Percentiles rank a stretch among this genome's conserved stretches.
These are phyloP conservation scores for Nematocida sp. DNA, from an alignment of 371 early-diverging fungal genomes.

Conservation along the genomic window DNA sequence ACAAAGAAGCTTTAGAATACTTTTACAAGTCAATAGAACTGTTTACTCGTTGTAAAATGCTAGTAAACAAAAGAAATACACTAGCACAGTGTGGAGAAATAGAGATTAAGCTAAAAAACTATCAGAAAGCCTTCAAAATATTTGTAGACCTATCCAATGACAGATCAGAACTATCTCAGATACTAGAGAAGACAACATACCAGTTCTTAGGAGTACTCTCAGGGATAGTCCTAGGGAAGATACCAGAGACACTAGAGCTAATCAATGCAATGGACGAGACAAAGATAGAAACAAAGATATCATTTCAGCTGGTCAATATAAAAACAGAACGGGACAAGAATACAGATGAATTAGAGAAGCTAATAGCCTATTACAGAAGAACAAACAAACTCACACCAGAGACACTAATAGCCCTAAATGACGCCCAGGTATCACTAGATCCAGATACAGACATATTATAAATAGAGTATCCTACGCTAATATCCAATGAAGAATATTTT, in stretches of 20 bases:
- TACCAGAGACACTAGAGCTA: conserved; percentile 13
- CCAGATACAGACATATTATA: conserved; percentile 48
- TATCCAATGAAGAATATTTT: background rate
- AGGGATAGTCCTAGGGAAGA: conserved; percentile 31
- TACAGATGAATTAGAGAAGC: conserved; percentile 33
- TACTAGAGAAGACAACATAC: conserved; percentile 38
- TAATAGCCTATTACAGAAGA: conserved; percentile 32
- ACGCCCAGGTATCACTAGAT: conserved; percentile 40
- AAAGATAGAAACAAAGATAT: conserved; percentile 19
- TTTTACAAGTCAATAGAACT: conserved; percentile 36
- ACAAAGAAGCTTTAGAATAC: conserved; percentile 32
- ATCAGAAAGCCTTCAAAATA: conserved; percentile 38
- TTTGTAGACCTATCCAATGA: conserved; percentile 27
- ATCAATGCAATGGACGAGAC: conserved; percentile 43
- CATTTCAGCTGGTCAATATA: conserved; percentile 31
- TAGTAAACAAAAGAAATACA: conserved; percentile 38
- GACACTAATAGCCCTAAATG: conserved; percentile 10
- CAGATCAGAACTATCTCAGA: conserved; percentile 10
- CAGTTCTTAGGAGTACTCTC: conserved; percentile 25
- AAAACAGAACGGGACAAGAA: background rate
- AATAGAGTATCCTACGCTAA: conserved; percentile 6
- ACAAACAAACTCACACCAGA: conserved; percentile 31
- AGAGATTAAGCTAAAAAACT: conserved; percentile 39
- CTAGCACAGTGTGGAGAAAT: conserved; percentile 31
- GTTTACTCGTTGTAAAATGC: conserved; percentile 36